Percentiles rank a stretch among this genome's conserved stretches.
Conservation (phyloP, 2,329 filamentous ascomycete genomes). For the Fusarium xylarioides region DNA sequence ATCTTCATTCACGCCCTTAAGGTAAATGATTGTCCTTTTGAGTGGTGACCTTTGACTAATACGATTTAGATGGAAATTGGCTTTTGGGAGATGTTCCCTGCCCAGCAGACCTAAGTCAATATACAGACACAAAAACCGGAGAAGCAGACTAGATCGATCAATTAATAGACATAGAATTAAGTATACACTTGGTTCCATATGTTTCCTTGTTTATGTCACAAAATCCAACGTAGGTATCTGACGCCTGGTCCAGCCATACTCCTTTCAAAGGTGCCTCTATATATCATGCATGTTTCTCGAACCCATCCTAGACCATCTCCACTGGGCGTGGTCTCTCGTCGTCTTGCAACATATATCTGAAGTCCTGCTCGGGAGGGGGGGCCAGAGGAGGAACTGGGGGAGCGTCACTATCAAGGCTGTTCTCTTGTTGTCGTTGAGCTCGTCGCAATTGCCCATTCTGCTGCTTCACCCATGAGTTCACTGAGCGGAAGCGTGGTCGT, state of each 20-base stretch:
- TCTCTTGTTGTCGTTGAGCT: slow-evolving; percentile 51
- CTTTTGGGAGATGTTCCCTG: slow-evolving; percentile 65
- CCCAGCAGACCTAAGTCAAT: slow-evolving; percentile 25
- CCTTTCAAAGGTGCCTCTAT: slow-evolving; percentile 9
- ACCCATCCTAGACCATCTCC: slow-evolving; percentile 38
- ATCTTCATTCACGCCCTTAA: slow-evolving; percentile 91
- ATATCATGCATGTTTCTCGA: neutral
- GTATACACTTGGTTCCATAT: slow-evolving; percentile 24
- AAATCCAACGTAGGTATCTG: slow-evolving; percentile 13
- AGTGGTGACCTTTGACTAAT: neutral
- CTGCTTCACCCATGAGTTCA: slow-evolving; percentile 72
- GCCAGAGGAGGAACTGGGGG: slow-evolving; percentile 53
- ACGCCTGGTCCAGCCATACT: slow-evolving; percentile 10
- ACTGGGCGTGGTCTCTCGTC: slow-evolving; percentile 57
- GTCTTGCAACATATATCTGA: slow-evolving; percentile 62
- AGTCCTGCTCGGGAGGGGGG: slow-evolving; percentile 57
- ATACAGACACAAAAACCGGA: neutral
- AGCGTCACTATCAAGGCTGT: slow-evolving; percentile 38
- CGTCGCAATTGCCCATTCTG: slow-evolving; percentile 65
- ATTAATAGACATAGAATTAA: slow-evolving; percentile 34
- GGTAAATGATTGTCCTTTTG: slow-evolving; percentile 54
- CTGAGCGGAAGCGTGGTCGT: slow-evolving; percentile 64
- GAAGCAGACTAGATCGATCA: neutral
- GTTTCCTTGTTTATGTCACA: slow-evolving; percentile 10
- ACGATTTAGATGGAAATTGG: slow-evolving; percentile 60